Evolutionary conservation across 208 protist genomes (phyloP).

Genomic region (Crithidia thermophila): DNA sequence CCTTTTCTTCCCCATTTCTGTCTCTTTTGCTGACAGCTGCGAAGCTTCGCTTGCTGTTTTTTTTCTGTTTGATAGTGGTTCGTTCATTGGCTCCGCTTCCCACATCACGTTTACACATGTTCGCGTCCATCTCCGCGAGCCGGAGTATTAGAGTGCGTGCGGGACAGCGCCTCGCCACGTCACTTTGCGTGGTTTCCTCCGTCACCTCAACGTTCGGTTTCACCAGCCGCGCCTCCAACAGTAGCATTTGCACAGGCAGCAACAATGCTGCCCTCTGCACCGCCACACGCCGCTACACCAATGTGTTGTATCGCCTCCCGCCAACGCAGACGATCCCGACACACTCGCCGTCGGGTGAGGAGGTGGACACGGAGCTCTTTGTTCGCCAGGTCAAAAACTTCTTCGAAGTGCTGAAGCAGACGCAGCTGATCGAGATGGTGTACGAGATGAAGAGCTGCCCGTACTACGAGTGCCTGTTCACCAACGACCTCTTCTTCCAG

Average conservation of each 20-base stretch:
- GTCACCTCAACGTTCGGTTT: too few relatives aligned
- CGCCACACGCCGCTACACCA: slow-evolving; percentile 57
- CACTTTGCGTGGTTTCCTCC: neutral
- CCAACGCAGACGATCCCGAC: slow-evolving; percentile 72
- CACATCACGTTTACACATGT: neutral
- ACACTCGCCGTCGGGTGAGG: slow-evolving; percentile 68
- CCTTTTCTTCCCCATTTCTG: too few relatives aligned
- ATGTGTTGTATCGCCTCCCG: slow-evolving; percentile 77
- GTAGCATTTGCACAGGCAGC: neutral
- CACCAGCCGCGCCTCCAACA: too few relatives aligned
- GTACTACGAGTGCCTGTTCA: slow-evolving; percentile 85
- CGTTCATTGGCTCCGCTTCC: neutral
- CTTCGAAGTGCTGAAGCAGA: slow-evolving; percentile 61
- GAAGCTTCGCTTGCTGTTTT: neutral
- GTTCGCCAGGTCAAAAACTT: slow-evolving; percentile 69
- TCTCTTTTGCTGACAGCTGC: too few relatives aligned
- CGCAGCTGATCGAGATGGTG: slow-evolving; percentile 72
- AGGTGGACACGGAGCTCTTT: slow-evolving; percentile 74
- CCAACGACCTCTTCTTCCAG: slow-evolving; percentile 79
- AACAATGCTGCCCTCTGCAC: slow-evolving; percentile 6
- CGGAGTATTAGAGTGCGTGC: neutral
- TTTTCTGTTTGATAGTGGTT: too few relatives aligned
- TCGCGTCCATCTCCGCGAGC: neutral
- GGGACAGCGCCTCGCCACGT: slow-evolving; percentile 1
- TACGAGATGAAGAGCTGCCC: slow-evolving; percentile 86